phyloP scores from a whole-genome alignment of 495 filamentous ascomycete species.

The Penicillium nucicola region DNA sequence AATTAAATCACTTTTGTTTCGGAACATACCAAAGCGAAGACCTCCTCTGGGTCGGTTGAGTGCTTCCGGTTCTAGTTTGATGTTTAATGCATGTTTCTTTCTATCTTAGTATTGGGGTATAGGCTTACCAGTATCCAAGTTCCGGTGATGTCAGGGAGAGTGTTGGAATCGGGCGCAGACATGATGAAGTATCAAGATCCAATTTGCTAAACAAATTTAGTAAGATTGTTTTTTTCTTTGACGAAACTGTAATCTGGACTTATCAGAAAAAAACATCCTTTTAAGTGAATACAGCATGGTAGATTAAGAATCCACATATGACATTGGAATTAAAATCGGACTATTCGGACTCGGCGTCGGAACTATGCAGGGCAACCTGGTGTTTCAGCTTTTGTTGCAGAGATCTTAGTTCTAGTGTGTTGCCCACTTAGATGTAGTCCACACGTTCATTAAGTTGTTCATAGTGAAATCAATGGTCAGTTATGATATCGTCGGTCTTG shows the following conservation, averaged over 20 bases:
- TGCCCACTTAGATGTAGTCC: no score
- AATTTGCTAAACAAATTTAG: no score
- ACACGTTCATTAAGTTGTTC: no score
- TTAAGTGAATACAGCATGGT: background rate
- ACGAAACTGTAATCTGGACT: background rate
- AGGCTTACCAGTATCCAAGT: conserved; percentile 16
- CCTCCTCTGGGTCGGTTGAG: conserved; percentile 17
- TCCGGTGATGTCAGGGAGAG: conserved; percentile 9
- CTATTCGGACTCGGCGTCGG: conserved; percentile 17
- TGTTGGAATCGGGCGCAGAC: conserved; percentile 1
- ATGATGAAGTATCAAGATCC: background rate
- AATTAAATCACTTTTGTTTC: background rate
- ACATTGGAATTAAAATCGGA: conserved; percentile 1
- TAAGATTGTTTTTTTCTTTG: background rate
- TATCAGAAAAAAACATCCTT: background rate
- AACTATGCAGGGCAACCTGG: background rate
- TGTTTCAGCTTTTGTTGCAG: background rate
- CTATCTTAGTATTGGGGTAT: background rate
- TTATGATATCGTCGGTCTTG: no score
- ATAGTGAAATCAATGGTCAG: no score
- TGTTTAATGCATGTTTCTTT: background rate
- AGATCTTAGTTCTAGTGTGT: no score
- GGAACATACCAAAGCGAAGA: conserved; percentile 13
- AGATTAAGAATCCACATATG: background rate
- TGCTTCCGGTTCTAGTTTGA: conserved; percentile 15